Conservation (phyloP, 208 protist genomes). For the Leishmania guyanensis region DNA sequence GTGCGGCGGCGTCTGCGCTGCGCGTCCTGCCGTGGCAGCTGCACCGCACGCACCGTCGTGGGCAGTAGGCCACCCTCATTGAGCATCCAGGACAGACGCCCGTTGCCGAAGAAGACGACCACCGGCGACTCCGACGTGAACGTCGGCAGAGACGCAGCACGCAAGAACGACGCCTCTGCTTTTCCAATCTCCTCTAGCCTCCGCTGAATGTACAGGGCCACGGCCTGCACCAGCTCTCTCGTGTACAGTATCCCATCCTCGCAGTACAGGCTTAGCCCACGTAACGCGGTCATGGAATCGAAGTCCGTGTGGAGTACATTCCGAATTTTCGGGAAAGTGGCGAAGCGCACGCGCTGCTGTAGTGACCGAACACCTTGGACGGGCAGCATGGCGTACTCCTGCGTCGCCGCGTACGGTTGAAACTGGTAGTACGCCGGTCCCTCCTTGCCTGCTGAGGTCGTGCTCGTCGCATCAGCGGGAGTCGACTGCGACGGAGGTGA, state of each 20-base stretch:
- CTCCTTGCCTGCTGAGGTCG: neutral
- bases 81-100: slow-evolving; percentile 61
- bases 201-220: slow-evolving; percentile 58
- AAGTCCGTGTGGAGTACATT: slow-evolving; percentile 73
- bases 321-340: slow-evolving; percentile 61
- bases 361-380: slow-evolving; percentile 30
- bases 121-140: slow-evolving; percentile 53
- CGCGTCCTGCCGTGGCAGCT: slow-evolving; percentile 42
- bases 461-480: neutral
- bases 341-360: slow-evolving; percentile 40
- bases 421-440: slow-evolving; percentile 42
- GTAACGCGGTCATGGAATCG: slow-evolving; percentile 62
- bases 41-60: slow-evolving; percentile 39
- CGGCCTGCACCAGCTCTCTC: slow-evolving; percentile 48
- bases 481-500: neutral
- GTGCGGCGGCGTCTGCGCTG: slow-evolving; percentile 31
- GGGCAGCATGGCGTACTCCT: slow-evolving; percentile 77
- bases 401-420: slow-evolving; percentile 61
- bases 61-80: slow-evolving; percentile 48
- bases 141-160: slow-evolving; percentile 1
- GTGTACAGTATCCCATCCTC: slow-evolving; percentile 63
- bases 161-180: slow-evolving; percentile 38
- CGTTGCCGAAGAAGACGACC: slow-evolving; percentile 72
- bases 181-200: slow-evolving; percentile 40
- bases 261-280: slow-evolving; percentile 42